These are phyloP conservation scores for Arthroderma sp. DNA, from an alignment of 2,329 filamentous ascomycete genomes.

Conservation along the genomic window DNA sequence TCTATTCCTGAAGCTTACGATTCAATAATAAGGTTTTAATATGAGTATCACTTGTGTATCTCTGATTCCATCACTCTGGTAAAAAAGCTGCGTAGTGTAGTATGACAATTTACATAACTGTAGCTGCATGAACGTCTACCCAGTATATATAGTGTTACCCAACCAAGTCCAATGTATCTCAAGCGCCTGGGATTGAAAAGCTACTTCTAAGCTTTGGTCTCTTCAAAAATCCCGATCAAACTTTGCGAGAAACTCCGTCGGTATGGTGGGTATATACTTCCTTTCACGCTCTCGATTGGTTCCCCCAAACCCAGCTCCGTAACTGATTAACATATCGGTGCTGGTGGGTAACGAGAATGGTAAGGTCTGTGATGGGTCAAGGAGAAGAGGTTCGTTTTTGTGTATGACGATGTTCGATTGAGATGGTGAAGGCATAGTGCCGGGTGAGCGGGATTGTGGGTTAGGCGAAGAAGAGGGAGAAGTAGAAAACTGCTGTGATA, in stretches of 20 bases:
- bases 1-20: too few species aligned
- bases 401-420: constrained; percentile 10
- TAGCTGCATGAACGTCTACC: background rate
- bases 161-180: background rate
- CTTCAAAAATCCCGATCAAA: constrained; percentile 44
- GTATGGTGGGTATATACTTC: constrained; percentile 92
- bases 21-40: background rate
- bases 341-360: constrained; percentile 92
- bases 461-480: background rate
- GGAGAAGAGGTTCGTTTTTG: constrained; percentile 40
- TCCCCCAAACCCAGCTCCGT: constrained; percentile 87
- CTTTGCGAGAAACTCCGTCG: constrained; percentile 81
- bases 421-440: constrained; percentile 8
- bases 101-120: background rate
- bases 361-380: constrained; percentile 83
- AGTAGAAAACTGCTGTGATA: constrained; percentile 4
- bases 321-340: constrained; percentile 93
- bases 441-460: constrained; percentile 6
- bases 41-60: background rate
- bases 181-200: background rate
- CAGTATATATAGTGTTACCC: background rate
- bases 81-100: background rate
- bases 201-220: background rate
- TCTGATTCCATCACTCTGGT: background rate
- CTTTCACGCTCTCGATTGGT: constrained; percentile 80